Evolutionary conservation across 768 basidiomycete genomes (phyloP).

Genomic region (Pleurotus djamor): DNA sequence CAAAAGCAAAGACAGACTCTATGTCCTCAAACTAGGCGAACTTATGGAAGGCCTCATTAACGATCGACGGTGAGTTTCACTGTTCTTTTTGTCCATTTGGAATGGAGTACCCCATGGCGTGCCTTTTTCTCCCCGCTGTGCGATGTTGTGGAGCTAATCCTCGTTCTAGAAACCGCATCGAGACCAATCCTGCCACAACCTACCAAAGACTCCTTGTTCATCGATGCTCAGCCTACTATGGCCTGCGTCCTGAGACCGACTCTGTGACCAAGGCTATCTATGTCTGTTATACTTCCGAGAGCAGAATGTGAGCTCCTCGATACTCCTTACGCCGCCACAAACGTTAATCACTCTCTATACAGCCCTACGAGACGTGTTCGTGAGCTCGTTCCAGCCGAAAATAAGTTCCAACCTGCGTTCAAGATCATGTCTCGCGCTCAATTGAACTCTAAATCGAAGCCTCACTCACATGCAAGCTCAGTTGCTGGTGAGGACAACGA

Average conservation of each 20-base stretch:
- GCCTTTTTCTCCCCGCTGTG: not conserved
- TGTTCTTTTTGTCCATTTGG: not conserved
- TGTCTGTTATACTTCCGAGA: conserved; percentile 58
- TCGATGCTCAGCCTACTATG: conserved; percentile 82
- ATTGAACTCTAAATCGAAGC: conserved; percentile 50
- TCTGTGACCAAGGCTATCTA: conserved; percentile 58
- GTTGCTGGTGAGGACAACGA: conserved; percentile 75
- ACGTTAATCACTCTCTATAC: conserved; percentile 15
- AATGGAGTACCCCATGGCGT: not conserved
- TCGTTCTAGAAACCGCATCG: conserved; percentile 56
- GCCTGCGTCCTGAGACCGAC: conserved; percentile 70
- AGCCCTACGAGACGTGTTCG: conserved; percentile 71
- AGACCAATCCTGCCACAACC: conserved; percentile 67
- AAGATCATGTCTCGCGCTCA: conserved; percentile 81
- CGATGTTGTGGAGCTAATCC: conserved; percentile 2
- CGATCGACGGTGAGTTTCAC: conserved; percentile 63
- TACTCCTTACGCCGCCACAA: conserved; percentile 7
- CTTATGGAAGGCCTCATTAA: conserved; percentile 77
- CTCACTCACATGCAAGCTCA: conserved; percentile 72
- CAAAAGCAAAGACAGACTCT: conserved; percentile 84
- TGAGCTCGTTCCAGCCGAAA: conserved; percentile 77
- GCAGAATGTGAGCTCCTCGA: conserved; percentile 63
- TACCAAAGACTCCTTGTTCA: conserved; percentile 87
- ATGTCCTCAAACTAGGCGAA: conserved; percentile 87
- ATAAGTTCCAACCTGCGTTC: conserved; percentile 66